Conservation (phyloP, 2,329 filamentous ascomycete species). For the Epichloe aotearoae region DNA sequence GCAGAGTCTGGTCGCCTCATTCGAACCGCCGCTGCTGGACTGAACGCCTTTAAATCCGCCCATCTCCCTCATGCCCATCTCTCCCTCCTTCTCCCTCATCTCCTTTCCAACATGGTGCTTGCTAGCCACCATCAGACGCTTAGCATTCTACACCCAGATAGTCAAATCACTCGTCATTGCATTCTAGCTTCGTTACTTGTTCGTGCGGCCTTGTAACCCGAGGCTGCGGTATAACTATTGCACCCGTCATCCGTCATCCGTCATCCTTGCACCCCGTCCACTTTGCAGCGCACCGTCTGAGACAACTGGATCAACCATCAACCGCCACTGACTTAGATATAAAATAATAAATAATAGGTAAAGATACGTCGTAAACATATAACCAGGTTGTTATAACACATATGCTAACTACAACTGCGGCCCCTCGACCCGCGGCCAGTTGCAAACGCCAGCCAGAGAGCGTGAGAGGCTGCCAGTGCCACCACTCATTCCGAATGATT, state of each 20-base stretch:
- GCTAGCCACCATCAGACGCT: background rate
- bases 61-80: background rate
- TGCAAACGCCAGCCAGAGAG: background rate
- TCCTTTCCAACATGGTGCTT: background rate
- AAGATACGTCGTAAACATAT: too few relatives aligned
- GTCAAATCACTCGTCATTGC: background rate
- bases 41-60: background rate
- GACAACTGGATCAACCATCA: too few relatives aligned
- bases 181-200: background rate
- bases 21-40: background rate
- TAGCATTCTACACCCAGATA: background rate
- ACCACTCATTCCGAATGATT: too few relatives aligned
- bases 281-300: too few relatives aligned
- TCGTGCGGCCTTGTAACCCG: background rate
- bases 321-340: too few relatives aligned
- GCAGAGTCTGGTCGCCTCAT: too few relatives aligned
- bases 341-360: too few relatives aligned
- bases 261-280: too few relatives aligned
- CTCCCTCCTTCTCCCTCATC: background rate
- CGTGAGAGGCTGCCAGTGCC: too few relatives aligned
- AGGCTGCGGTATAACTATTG: background rate
- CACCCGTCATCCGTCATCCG: too few relatives aligned
- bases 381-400: rapidly evolving
- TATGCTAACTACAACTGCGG: too few relatives aligned
- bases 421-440: background rate